Percentiles rank a stretch among this genome's conserved stretches.
phyloP scores from a whole-genome alignment of 768 basidiomycete genomes.

The Lentinula aciculospora region DNA sequence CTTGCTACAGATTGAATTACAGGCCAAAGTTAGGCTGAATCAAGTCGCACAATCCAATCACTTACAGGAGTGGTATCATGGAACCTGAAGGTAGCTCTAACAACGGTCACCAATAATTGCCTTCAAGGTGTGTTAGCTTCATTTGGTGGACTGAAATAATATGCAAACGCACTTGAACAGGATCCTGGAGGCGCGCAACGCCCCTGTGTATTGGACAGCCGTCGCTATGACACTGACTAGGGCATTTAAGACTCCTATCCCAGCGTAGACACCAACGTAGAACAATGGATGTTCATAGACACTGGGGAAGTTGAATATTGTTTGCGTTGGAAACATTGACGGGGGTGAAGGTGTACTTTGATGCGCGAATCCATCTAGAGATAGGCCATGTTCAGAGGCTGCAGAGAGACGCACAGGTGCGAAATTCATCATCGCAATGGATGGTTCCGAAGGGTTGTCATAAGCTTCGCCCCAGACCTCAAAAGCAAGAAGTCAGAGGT shows the following conservation, averaged over 20 bases:
- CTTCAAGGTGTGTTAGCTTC: slow-evolving; percentile 14
- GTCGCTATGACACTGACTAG: slow-evolving; percentile 39
- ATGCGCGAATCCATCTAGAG: slow-evolving; percentile 23
- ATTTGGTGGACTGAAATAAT: not conserved
- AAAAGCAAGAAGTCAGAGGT: not conserved
- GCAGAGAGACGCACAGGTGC: slow-evolving; percentile 23
- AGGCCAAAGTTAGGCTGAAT: not conserved
- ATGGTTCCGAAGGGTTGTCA: slow-evolving; percentile 12
- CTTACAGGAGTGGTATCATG: slow-evolving; percentile 76
- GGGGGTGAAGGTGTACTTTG: not conserved
- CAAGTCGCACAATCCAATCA: not conserved
- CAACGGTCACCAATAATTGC: slow-evolving; percentile 60
- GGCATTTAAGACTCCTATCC: slow-evolving; percentile 48
- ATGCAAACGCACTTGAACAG: slow-evolving; percentile 30
- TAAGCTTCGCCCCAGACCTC: slow-evolving; percentile 70
- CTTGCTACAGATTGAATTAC: slow-evolving; percentile 29
- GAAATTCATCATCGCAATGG: slow-evolving; percentile 23
- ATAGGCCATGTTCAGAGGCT: slow-evolving; percentile 30
- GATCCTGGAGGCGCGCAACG: slow-evolving; percentile 39
- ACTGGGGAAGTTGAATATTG: slow-evolving; percentile 34
- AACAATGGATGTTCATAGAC: slow-evolving; percentile 62
- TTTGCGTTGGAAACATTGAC: slow-evolving; percentile 10
- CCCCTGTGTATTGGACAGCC: slow-evolving; percentile 57
- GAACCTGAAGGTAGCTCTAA: slow-evolving; percentile 81
- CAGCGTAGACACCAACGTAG: slow-evolving; percentile 64